These are phyloP conservation scores for Solanum chacoense DNA, from an alignment of 305 asterid genomes.

Conservation along the genomic window DNA sequence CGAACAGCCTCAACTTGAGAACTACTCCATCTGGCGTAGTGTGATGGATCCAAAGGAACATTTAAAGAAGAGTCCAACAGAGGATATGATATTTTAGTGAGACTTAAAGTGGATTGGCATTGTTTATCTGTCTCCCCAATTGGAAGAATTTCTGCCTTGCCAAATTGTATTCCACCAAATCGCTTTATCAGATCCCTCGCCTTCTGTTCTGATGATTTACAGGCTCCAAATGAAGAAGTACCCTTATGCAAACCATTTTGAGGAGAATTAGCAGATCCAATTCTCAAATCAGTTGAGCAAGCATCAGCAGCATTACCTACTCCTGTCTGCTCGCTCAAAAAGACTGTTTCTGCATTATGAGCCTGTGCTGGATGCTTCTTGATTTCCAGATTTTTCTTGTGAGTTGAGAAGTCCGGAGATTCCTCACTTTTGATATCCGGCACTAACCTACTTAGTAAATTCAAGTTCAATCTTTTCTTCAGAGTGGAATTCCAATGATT, in stretches of 20 bases:
- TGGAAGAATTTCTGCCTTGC: constrained; percentile 5
- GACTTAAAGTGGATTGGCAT: constrained; percentile 6
- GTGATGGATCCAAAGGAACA: constrained; percentile 1
- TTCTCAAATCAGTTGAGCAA: constrained; percentile 30
- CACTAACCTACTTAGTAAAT: constrained; percentile 23
- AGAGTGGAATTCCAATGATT: constrained; percentile 69
- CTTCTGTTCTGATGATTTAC: constrained; percentile 14
- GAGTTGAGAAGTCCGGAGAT: constrained; percentile 9
- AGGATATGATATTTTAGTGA: constrained; percentile 10
- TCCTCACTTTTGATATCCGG: constrained; percentile 12
- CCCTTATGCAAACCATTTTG: constrained; percentile 16
- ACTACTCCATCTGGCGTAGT: background rate
- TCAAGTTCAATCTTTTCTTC: constrained; percentile 47
- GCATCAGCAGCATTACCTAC: constrained; percentile 13
- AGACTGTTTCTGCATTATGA: constrained; percentile 1
- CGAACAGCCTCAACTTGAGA: constrained; percentile 10
- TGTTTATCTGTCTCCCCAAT: constrained; percentile 11
- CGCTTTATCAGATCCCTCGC: constrained; percentile 9
- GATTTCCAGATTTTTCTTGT: constrained; percentile 19
- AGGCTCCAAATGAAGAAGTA: constrained; percentile 11
- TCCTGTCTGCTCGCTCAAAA: constrained; percentile 13
- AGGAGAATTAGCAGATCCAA: constrained; percentile 20
- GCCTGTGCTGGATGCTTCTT: constrained; percentile 4
- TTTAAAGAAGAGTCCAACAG: constrained; percentile 12
- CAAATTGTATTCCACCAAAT: constrained; percentile 16